phyloP scores from a whole-genome alignment of 2,329 filamentous ascomycete genomes.

The Mollisiaceae sp. region DNA sequence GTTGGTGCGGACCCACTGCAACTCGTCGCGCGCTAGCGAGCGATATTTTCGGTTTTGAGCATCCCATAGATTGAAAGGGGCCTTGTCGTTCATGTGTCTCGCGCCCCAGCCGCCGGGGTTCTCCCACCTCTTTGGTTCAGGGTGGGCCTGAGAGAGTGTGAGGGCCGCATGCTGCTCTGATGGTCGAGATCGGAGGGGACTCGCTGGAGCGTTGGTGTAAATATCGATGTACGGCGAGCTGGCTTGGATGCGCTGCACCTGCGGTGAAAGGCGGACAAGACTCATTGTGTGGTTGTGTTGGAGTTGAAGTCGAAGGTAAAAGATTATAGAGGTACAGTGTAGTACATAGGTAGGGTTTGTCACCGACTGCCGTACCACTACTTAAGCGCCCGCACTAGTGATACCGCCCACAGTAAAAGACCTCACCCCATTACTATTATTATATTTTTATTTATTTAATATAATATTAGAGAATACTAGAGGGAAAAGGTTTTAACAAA shows the following conservation, averaged over 20 bases:
- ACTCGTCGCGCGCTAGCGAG: slow-evolving; percentile 19
- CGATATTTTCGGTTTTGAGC: slow-evolving; percentile 21
- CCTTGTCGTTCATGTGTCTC: slow-evolving; percentile 28
- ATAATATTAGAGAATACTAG: slow-evolving; percentile 17
- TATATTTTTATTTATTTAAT: slow-evolving; percentile 17
- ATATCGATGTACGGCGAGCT: slow-evolving; percentile 27
- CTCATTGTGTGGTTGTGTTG: slow-evolving; percentile 24
- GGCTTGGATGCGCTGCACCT: slow-evolving; percentile 26
- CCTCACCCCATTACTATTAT: slow-evolving; percentile 12
- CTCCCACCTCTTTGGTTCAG: slow-evolving; percentile 29
- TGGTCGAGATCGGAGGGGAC: slow-evolving; percentile 22
- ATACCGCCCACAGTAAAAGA: slow-evolving; percentile 11
- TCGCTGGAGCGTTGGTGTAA: slow-evolving; percentile 27
- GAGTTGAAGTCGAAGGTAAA: slow-evolving; percentile 10
- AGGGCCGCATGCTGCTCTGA: slow-evolving; percentile 24
- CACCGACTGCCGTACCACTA: slow-evolving; percentile 10
- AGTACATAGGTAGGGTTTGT: slow-evolving; percentile 12
- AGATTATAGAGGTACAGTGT: slow-evolving; percentile 17
- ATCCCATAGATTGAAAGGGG: slow-evolving; percentile 30
- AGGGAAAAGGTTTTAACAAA: slow-evolving; percentile 11
- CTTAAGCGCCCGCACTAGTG: slow-evolving; percentile 18
- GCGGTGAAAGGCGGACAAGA: slow-evolving; percentile 25
- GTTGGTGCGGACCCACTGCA: slow-evolving; percentile 48
- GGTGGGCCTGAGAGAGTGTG: slow-evolving; percentile 24
- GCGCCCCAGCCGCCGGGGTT: slow-evolving; percentile 27